These are phyloP conservation scores for Hyparrhenia diplandra DNA, from an alignment of 176 grass and related monocot species.

Conservation along the genomic window DNA sequence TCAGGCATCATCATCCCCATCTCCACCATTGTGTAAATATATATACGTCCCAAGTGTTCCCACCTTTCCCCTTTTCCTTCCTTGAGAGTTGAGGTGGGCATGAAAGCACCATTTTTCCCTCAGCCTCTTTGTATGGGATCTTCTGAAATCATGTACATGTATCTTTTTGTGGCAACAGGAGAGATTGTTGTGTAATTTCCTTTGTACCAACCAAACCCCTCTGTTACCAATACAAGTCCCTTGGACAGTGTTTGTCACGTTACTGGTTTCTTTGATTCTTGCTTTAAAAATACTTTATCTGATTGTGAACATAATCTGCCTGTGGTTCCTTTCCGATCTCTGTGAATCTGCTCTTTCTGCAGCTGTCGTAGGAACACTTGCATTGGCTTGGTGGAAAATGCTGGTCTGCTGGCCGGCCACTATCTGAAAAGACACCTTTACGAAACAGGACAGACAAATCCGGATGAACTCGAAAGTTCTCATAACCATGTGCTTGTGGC, in stretches of 20 bases:
- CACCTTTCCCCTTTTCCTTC: background rate
- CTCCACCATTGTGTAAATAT: constrained; percentile 46
- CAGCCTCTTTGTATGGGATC: background rate
- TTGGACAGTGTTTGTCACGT: background rate
- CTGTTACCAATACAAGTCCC: background rate
- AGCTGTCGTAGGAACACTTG: background rate
- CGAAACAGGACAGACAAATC: background rate
- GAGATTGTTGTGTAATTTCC: constrained; percentile 11
- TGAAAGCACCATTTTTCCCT: constrained; percentile 52
- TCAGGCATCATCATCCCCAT: constrained; percentile 15
- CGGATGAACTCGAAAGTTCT: background rate
- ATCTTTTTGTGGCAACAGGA: constrained; percentile 10
- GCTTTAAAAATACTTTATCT: background rate
- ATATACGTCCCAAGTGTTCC: constrained; percentile 32
- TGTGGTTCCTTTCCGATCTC: background rate
- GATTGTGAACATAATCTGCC: background rate
- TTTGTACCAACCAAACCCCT: background rate
- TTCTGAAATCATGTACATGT: constrained; percentile 34
- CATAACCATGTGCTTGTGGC: background rate
- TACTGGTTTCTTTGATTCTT: background rate
- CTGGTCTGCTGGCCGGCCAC: background rate
- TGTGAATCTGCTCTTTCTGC: background rate
- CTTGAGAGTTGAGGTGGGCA: constrained; percentile 35
- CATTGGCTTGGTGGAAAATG: background rate
- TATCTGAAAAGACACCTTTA: background rate